Conservation (phyloP, 2,329 filamentous ascomycete species). For the Trichoderma aggressivum region DNA sequence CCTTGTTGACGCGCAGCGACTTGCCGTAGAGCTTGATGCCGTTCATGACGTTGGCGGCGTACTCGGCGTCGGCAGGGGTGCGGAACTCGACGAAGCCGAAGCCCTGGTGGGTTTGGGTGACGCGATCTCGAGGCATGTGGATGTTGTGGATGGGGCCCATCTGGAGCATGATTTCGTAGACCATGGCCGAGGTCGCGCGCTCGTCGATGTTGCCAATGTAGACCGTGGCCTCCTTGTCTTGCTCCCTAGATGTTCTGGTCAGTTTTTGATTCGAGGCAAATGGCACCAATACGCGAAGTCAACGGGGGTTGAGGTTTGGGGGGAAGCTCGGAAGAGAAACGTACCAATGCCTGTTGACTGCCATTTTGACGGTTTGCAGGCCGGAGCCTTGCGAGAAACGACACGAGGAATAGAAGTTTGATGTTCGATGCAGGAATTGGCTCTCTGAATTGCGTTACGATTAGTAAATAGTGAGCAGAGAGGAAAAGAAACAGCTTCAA, state of each 20-base stretch:
- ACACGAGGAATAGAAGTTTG: too few species aligned
- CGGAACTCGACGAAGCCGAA: constrained; percentile 99
- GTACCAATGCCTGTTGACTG: constrained; percentile 71
- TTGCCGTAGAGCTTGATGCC: constrained; percentile 90
- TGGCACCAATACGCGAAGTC: not conserved
- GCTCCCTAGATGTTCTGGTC: constrained; percentile 64
- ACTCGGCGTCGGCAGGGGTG: constrained; percentile 91
- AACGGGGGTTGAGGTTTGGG: not conserved
- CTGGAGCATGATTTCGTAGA: constrained; percentile 98
- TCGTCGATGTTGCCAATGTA: constrained; percentile 99
- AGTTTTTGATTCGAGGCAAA: not conserved
- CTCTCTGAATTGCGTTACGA: not conserved
- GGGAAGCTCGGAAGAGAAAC: constrained; percentile 21
- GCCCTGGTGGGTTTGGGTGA: constrained; percentile 93
- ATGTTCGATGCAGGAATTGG: not conserved
- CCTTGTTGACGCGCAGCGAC: constrained; percentile 94
- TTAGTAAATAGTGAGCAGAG: not conserved
- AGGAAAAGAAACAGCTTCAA: not conserved
- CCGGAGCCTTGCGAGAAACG: not conserved
- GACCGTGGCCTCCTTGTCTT: constrained; percentile 96
- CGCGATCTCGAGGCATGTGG: constrained; percentile 95
- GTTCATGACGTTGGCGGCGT: constrained; percentile 95
- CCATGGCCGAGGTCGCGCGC: constrained; percentile 81
- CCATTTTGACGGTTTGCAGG: constrained; percentile 50
- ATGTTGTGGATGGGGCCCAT: constrained; percentile 97